These are phyloP conservation scores for Dryas alaskensis DNA, from an alignment of 306 rosid species.

Conservation along the genomic window DNA sequence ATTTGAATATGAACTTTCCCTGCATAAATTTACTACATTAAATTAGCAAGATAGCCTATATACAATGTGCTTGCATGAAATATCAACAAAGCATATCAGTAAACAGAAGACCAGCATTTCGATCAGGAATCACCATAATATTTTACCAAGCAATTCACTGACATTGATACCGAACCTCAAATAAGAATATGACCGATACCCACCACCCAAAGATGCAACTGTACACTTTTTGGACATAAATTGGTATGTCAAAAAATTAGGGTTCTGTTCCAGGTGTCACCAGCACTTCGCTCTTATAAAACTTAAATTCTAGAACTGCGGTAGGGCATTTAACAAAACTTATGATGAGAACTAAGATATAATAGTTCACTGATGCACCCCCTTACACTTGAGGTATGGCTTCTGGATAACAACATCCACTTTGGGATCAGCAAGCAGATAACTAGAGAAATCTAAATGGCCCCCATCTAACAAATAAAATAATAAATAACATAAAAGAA, in stretches of 20 bases:
- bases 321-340: background rate
- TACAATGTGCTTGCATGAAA: background rate
- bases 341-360: background rate
- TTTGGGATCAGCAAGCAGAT: background rate
- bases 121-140: background rate
- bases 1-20: conserved; percentile 9
- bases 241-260: background rate
- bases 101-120: background rate
- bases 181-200: background rate
- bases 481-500: background rate
- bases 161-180: background rate
- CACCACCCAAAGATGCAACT: background rate
- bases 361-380: background rate
- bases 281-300: background rate
- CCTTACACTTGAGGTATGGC: background rate
- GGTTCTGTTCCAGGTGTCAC: background rate
- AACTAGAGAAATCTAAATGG: background rate
- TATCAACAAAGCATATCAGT: background rate
- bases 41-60: background rate
- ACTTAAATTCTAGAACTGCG: background rate
- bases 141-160: background rate
- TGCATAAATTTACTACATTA: background rate
- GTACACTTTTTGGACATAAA: too few relatives aligned
- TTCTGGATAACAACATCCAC: background rate
- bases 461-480: background rate